phyloP scores from a whole-genome alignment of 2,329 filamentous ascomycete species.

The Colletotrichum sp. region DNA sequence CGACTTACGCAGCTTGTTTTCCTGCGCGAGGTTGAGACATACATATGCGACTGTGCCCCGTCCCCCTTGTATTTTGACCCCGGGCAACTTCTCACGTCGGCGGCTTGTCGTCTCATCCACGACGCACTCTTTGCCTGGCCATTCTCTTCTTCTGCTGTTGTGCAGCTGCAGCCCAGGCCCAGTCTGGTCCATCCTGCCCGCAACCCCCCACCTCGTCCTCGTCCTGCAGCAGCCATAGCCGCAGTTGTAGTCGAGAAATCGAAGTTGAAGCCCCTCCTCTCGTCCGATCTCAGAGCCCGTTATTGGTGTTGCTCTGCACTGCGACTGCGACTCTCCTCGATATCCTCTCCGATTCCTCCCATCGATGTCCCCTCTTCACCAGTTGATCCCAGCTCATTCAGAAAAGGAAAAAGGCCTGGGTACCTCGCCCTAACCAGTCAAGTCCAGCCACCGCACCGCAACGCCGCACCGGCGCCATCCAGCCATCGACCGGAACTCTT shows the following conservation, averaged over 20 bases:
- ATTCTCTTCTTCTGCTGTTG: not conserved
- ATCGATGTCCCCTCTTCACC: not conserved
- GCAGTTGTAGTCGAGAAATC: not conserved
- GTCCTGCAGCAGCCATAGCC: not conserved
- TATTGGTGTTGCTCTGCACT: not conserved
- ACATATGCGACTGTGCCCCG: not conserved
- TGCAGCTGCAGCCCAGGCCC: slow-evolving; percentile 1
- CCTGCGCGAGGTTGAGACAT: slow-evolving; percentile 1
- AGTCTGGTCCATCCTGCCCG: not conserved
- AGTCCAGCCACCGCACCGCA: not conserved
- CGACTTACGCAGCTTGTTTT: not conserved
- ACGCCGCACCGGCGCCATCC: slow-evolving; percentile 1
- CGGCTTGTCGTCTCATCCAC: slow-evolving; percentile 17
- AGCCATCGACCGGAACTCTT: slow-evolving; percentile 7
- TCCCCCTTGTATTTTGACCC: not conserved
- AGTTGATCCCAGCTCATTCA: not conserved
- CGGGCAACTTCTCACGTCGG: not conserved
- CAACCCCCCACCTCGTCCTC: not conserved
- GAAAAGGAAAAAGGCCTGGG: not conserved
- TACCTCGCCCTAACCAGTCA: not conserved
- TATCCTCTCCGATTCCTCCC: not conserved
- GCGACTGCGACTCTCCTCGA: not conserved
- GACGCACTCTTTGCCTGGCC: not conserved
- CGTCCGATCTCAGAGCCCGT: slow-evolving; percentile 3
- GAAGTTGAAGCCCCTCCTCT: not conserved